Conservation (phyloP, 2,329 filamentous ascomycete species). For the Trichophyton benhamiae region DNA sequence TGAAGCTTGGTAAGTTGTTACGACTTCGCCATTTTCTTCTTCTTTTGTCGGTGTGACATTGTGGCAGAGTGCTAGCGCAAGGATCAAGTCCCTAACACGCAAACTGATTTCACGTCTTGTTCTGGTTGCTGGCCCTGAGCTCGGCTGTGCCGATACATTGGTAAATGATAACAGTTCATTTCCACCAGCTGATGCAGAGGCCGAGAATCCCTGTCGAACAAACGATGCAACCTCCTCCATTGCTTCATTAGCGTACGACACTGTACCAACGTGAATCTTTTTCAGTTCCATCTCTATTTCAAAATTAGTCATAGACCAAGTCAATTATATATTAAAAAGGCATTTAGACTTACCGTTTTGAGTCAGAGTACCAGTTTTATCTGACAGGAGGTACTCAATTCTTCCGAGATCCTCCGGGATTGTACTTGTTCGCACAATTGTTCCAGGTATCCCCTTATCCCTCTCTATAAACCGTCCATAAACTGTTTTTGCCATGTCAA, state of each 20-base stretch:
- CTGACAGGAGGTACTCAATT: conserved; percentile 90
- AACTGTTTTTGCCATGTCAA: conserved; percentile 93
- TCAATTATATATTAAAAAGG: neutral
- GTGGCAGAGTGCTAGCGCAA: conserved; percentile 86
- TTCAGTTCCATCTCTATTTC: conserved; percentile 82
- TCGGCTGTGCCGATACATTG: conserved; percentile 35
- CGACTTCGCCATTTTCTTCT: conserved; percentile 60
- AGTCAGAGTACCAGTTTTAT: conserved; percentile 96
- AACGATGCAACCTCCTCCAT: conserved; percentile 95
- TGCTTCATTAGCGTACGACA: conserved; percentile 94
- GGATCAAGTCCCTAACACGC: conserved; percentile 80
- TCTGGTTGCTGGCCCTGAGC: conserved; percentile 54
- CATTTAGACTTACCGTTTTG: conserved; percentile 53
- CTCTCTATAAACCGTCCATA: conserved; percentile 93
- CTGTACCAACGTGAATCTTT: conserved; percentile 95
- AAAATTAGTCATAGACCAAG: neutral
- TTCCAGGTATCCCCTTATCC: conserved; percentile 78
- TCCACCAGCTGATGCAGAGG: conserved; percentile 51
- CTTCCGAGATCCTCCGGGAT: conserved; percentile 93
- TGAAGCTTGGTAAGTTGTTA: conserved; percentile 88
- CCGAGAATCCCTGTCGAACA: conserved; percentile 68
- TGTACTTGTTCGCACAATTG: conserved; percentile 89
- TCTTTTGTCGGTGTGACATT: conserved; percentile 91
- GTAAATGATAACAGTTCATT: conserved; percentile 43
- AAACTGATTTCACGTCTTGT: conserved; percentile 88